phyloP scores from a whole-genome alignment of 805 yeast genomes.

The Kregervanrija delftensis region DNA sequence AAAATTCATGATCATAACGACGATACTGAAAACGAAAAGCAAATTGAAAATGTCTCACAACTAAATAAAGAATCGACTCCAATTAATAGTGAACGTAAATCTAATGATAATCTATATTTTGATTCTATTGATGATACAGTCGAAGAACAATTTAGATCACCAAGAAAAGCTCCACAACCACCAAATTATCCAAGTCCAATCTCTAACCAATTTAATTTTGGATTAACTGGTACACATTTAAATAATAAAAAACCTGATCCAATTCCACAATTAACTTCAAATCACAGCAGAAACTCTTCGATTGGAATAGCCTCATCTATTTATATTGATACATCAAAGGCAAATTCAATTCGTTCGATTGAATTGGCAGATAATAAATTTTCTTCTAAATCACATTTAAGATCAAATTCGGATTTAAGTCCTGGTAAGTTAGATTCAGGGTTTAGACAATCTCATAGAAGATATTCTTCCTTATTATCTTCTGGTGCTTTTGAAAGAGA shows the following conservation, averaged over 20 bases:
- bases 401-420: too few species aligned
- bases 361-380: too few species aligned
- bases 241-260: not conserved
- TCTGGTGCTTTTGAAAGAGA: conserved; percentile 17
- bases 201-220: conserved; percentile 19
- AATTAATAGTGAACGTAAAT: not conserved
- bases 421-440: too few species aligned
- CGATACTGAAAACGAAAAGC: too few species aligned
- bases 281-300: conserved; percentile 24
- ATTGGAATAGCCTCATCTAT: conserved; percentile 26
- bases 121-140: not conserved
- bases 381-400: too few species aligned
- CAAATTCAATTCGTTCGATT: too few species aligned
- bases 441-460: too few species aligned
- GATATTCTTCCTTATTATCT: conserved; percentile 13
- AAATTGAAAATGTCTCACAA: too few species aligned
- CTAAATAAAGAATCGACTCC: too few species aligned
- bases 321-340: conserved; percentile 32
- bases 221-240: conserved; percentile 8
- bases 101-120: not conserved
- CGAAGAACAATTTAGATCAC: conserved; percentile 41
- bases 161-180: conserved; percentile 70
- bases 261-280: not conserved
- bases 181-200: conserved; percentile 34
- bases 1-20: too few species aligned